A percentile compares a stretch with the other conserved stretches of the same genome.
These are phyloP conservation scores for Colletotrichum zoysiae DNA, from an alignment of 2,329 filamentous ascomycete genomes.

Conservation along the genomic window DNA sequence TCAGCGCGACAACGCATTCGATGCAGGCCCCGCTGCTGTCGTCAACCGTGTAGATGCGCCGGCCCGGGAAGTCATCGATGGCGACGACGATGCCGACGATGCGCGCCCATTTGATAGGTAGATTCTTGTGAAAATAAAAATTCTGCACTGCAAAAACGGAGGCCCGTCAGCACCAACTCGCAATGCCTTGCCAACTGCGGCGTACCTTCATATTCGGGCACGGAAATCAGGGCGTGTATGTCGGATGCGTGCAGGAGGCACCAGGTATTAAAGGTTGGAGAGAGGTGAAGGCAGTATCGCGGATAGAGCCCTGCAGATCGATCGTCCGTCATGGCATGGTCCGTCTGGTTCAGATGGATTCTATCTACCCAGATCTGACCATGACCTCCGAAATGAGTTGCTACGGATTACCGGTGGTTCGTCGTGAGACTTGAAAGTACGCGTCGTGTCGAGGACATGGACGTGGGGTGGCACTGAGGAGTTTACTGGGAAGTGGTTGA, in stretches of 20 bases:
- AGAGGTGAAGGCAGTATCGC: conserved; percentile 73
- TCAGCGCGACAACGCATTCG: conserved; percentile 55
- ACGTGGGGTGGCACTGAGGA: neutral
- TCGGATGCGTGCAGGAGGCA: conserved; percentile 67
- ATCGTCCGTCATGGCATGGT: conserved; percentile 65
- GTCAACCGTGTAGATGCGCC: conserved; percentile 70
- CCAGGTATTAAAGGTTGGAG: conserved; percentile 71
- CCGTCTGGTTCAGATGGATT: conserved; percentile 16
- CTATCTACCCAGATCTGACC: neutral
- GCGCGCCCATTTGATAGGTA: conserved; percentile 82
- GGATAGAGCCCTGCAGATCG: conserved; percentile 62
- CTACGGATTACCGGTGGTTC: neutral
- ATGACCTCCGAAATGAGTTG: neutral
- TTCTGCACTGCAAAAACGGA: conserved; percentile 55
- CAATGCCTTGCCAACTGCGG: neutral
- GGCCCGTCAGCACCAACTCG: neutral
- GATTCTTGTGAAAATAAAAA: conserved; percentile 77
- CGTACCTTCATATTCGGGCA: conserved; percentile 67
- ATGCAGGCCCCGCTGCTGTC: conserved; percentile 73
- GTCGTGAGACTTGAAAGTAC: neutral
- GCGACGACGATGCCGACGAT: conserved; percentile 78
- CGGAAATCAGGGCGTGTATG: conserved; percentile 60
- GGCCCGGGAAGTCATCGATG: conserved; percentile 62
- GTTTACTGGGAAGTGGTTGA: conserved; percentile 22
- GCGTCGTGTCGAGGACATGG: conserved; percentile 15